Conservation (phyloP, 1,139 yeast genomes). For the Taphrina communis region DNA sequence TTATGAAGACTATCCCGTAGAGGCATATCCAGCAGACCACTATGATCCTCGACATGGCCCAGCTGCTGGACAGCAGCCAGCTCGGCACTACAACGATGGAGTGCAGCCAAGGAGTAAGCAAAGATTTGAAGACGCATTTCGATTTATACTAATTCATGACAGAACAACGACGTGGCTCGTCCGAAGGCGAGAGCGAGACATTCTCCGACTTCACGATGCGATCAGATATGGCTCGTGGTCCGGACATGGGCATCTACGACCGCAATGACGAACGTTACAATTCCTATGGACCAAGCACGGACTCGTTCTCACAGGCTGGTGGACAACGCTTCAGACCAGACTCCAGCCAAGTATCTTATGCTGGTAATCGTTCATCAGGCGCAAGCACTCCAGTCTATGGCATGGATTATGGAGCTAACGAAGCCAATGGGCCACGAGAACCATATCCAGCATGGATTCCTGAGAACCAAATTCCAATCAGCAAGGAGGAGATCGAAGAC, state of each 20-base stretch:
- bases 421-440: slow-evolving; percentile 59
- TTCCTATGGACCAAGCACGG: slow-evolving; percentile 50
- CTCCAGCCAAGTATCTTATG: slow-evolving; percentile 61
- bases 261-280: slow-evolving; percentile 50
- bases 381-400: slow-evolving; percentile 97
- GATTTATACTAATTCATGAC: slow-evolving; percentile 40
- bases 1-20: slow-evolving; percentile 49
- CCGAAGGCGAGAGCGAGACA: slow-evolving; percentile 55
- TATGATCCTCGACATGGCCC: slow-evolving; percentile 47
- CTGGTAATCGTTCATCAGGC: slow-evolving; percentile 85
- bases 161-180: slow-evolving; percentile 49
- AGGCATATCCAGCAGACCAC: slow-evolving; percentile 52
- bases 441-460: slow-evolving; percentile 98
- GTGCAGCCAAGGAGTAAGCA: slow-evolving; percentile 43
- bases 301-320: slow-evolving; percentile 49
- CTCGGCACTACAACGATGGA: slow-evolving; percentile 45
- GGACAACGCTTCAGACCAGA: slow-evolving; percentile 49
- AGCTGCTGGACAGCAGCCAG: slow-evolving; percentile 47
- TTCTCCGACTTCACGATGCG: slow-evolving; percentile 57
- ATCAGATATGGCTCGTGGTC: slow-evolving; percentile 54
- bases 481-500: slow-evolving; percentile 88
- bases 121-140: not conserved
- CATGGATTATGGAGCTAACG: slow-evolving; percentile 69
- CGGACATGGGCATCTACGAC: slow-evolving; percentile 54
- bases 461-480: slow-evolving; percentile 82